phyloP scores from a whole-genome alignment of 768 basidiomycete genomes.

The Artomyces pyxidatus region DNA sequence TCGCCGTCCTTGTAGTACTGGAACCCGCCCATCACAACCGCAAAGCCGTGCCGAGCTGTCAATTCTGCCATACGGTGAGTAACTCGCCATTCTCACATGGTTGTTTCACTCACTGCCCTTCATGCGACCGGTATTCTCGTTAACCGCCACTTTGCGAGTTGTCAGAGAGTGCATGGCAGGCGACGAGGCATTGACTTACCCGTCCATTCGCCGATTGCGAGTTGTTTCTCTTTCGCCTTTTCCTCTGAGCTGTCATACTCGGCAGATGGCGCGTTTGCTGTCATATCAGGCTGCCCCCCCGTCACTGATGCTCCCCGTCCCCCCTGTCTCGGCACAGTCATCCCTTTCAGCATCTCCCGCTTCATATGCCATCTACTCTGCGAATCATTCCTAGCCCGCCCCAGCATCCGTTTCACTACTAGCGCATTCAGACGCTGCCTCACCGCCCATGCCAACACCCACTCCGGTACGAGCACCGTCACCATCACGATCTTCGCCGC shows the following conservation, averaged over 20 bases:
- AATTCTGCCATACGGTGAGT: not conserved
- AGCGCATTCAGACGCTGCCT: not conserved
- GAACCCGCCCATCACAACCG: not conserved
- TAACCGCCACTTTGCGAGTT: not conserved
- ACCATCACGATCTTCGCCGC: not conserved
- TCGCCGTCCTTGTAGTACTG: slow-evolving; percentile 6
- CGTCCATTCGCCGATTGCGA: too few relatives aligned
- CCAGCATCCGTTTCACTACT: not conserved
- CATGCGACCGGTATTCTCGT: not conserved
- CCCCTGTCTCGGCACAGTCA: not conserved
- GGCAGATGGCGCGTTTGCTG: too few relatives aligned
- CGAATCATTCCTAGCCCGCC: not conserved
- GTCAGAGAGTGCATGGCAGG: too few relatives aligned
- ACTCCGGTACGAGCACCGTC: not conserved
- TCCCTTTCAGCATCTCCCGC: not conserved
- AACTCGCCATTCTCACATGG: not conserved
- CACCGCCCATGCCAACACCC: not conserved
- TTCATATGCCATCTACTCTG: not conserved
- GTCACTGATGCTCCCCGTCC: not conserved
- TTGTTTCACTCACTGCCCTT: not conserved
- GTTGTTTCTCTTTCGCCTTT: too few relatives aligned
- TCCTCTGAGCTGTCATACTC: too few relatives aligned
- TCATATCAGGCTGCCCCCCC: too few relatives aligned
- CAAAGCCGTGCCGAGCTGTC: slow-evolving; percentile 1
- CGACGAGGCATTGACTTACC: too few relatives aligned